phyloP scores from a whole-genome alignment of 805 yeast species.

The Metschnikowia arizonensis region DNA sequence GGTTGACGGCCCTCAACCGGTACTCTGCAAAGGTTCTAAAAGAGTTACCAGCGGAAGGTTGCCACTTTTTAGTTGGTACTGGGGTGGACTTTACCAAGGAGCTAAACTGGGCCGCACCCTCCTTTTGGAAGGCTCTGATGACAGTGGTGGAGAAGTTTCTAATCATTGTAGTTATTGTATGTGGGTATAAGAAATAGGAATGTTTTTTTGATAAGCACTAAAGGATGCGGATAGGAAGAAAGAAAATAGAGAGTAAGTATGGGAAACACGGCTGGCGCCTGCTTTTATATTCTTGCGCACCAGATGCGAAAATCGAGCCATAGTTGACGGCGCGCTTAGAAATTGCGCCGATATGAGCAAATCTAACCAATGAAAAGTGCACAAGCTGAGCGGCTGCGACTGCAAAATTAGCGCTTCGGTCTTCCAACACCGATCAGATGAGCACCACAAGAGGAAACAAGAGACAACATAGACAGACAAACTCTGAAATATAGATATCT shows the following conservation, averaged over 20 bases:
- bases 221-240: not conserved
- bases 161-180: slow-evolving; percentile 17
- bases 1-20: slow-evolving; percentile 39
- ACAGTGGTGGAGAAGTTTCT: slow-evolving; percentile 25
- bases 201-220: not conserved
- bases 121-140: slow-evolving; percentile 26
- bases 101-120: slow-evolving; percentile 24
- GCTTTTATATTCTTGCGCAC: slow-evolving; percentile 3
- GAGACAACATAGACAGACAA: too few species aligned
- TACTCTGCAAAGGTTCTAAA: slow-evolving; percentile 44
- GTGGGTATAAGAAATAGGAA: not conserved
- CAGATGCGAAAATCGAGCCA: slow-evolving; percentile 4
- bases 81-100: slow-evolving; percentile 22
- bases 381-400: slow-evolving; percentile 1
- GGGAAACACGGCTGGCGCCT: not conserved
- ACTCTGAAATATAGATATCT: too few species aligned
- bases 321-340: slow-evolving; percentile 4
- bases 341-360: not conserved
- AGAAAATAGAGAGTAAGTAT: not conserved
- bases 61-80: slow-evolving; percentile 30
- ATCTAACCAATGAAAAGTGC: slow-evolving; percentile 1
- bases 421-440: not conserved
- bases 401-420: not conserved
- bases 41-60: slow-evolving; percentile 36
- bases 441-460: too few species aligned